These are phyloP conservation scores for Begonia fuchsioides DNA, from an alignment of 306 rosid genomes.

Conservation along the genomic window DNA sequence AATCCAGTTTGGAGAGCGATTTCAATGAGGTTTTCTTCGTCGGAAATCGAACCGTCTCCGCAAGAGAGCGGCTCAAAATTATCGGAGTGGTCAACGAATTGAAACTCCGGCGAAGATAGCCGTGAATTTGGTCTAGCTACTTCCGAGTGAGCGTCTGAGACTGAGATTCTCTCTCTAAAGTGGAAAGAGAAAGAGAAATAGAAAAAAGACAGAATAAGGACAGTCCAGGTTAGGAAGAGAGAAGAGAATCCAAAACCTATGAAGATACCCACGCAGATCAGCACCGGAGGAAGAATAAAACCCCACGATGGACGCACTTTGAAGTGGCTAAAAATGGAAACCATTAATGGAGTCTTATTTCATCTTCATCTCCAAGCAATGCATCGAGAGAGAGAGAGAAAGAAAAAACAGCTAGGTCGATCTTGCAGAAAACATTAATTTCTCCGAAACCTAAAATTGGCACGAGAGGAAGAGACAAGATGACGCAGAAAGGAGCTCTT, in stretches of 20 bases:
- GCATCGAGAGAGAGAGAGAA: constrained; percentile 13
- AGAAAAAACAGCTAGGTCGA: neutral
- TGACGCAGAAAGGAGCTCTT: too few species aligned
- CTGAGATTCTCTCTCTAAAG: too few species aligned
- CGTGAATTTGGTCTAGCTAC: too few species aligned
- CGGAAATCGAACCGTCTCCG: constrained; percentile 81
- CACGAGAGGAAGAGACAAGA: neutral
- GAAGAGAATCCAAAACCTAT: constrained; percentile 28
- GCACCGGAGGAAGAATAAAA: constrained; percentile 21
- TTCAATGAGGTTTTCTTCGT: constrained; percentile 90
- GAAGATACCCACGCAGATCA: constrained; percentile 26
- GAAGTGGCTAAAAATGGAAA: constrained; percentile 10
- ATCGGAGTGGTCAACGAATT: too few species aligned
- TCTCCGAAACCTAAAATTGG: neutral
- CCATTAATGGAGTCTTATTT: constrained; percentile 44
- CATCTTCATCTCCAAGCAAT: constrained; percentile 23
- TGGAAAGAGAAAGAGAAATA: constrained; percentile 15
- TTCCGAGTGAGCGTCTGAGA: too few species aligned
- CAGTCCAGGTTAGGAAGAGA: constrained; percentile 26
- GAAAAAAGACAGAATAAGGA: constrained; percentile 27
- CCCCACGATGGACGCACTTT: constrained; percentile 46
- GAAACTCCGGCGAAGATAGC: too few species aligned
- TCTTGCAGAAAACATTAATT: neutral
- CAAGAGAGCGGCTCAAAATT: constrained; percentile 16
- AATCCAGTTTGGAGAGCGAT: constrained; percentile 64